These are phyloP conservation scores for Viridothelium virens DNA, from an alignment of 495 filamentous ascomycete genomes.

Conservation along the genomic window DNA sequence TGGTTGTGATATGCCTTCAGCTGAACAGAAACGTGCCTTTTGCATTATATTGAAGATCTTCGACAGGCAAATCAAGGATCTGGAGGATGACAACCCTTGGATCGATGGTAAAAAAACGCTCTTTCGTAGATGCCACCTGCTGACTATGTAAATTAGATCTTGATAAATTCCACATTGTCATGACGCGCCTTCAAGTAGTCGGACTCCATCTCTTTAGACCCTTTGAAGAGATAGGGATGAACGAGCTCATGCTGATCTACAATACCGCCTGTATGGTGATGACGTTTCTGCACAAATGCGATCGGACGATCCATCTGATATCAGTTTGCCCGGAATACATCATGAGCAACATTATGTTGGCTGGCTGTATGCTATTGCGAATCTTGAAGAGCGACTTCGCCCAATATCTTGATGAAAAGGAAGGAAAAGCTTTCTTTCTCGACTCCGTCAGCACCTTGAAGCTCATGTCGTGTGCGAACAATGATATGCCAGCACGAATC, in stretches of 20 bases:
- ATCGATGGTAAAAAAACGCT: neutral
- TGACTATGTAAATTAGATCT: neutral
- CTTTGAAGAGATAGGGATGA: neutral
- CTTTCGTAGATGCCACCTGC: neutral
- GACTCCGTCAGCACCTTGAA: neutral
- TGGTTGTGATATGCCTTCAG: neutral
- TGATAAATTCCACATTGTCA: neutral
- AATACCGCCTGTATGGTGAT: neutral
- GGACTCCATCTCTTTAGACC: constrained; percentile 4
- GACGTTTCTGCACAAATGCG: constrained; percentile 2
- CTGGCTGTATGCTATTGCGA: neutral
- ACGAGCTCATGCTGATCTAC: neutral
- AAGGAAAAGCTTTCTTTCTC: neutral
- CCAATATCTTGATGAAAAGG: constrained; percentile 1
- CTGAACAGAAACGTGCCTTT: neutral
- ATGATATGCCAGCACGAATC: neutral
- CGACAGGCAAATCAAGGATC: constrained; percentile 2
- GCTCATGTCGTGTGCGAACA: constrained; percentile 4
- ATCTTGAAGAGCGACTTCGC: constrained; percentile 5
- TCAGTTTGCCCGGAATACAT: neutral
- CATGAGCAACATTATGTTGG: neutral
- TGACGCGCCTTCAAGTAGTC: neutral
- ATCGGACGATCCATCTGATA: neutral
- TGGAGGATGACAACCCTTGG: constrained; percentile 7
- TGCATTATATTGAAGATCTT: constrained; percentile 2